A percentile compares a stretch with the other conserved stretches of the same genome.
phyloP scores from a whole-genome alignment of 306 rosid species.

The Trichosanthes truncata region DNA sequence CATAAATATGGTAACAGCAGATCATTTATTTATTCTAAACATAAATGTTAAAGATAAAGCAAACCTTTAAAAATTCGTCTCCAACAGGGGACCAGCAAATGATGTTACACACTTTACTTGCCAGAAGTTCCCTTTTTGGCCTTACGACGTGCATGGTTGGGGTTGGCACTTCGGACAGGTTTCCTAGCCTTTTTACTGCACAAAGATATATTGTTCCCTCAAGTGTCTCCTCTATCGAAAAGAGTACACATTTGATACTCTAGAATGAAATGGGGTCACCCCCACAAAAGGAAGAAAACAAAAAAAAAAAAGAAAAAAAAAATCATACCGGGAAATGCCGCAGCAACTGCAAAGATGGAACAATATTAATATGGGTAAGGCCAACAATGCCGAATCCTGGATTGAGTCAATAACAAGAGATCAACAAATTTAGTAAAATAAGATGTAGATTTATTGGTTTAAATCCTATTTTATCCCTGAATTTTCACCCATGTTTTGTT shows the following conservation, averaged over 20 bases:
- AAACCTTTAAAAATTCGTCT: not conserved
- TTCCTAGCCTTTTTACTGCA: not conserved
- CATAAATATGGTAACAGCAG: not conserved
- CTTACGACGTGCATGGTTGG: not conserved
- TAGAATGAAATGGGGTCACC: not conserved
- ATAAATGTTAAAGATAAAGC: not conserved
- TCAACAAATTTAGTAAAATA: not conserved
- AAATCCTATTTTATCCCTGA: not conserved
- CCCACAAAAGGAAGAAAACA: not conserved
- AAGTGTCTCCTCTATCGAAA: not conserved
- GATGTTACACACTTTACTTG: not conserved
- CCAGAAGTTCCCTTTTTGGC: not conserved
- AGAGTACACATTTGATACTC: not conserved
- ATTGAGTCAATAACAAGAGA: not conserved
- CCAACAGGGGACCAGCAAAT: not conserved
- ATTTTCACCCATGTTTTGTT: not conserved
- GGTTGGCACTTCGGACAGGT: not conserved
- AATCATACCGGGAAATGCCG: not conserved
- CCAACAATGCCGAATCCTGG: not conserved
- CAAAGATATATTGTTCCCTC: not conserved
- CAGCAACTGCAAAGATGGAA: not conserved
- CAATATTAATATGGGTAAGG: not conserved
- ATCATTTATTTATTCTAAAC: not conserved
- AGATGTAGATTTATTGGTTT: not conserved
- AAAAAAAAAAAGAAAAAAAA: not conserved